Evolutionary conservation across 371 early-diverging fungal genomes (phyloP), one percentile per base, ranked within the genome.

Genomic region (Furculomyces boomerangus): DNA sequence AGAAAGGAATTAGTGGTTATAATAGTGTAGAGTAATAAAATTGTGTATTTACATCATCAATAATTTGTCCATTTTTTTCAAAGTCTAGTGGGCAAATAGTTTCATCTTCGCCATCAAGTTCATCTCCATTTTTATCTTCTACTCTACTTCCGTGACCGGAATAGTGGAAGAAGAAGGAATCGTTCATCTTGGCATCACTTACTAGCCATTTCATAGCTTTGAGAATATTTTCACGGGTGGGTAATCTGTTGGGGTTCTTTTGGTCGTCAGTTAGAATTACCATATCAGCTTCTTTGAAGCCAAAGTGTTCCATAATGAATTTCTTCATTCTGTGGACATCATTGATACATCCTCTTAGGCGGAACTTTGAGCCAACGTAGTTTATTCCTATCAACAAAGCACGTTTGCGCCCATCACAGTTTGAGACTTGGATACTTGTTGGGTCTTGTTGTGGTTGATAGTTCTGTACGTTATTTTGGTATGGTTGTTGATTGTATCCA

Each of bases 311-410:
- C 1, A 61, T 75, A 48, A 93, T 63, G 56, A 88, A 90, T 27
- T 64, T 53, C 59, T 83, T 81, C 39, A 95, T 77, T 66, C 86
- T 88, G 45, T 74, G 65, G 22, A 91, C 93, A 65, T 95, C 96
- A 61, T 91, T 92, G 60, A 88, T 81, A 68, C 94, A 95, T 18
- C 91, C 43, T 71, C 54, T 60, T 41, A 91, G 75, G 58, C 78
- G 76, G 50, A 69, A 70, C 26, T 63, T 59, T 20, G 88, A 78
- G 22, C 79, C 77, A 30, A 74, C 72, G 66, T 94, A 94, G 63
- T 94, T 94, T 66, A 93, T 92, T 43, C 95, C 95, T 53, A 94
- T 77, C 29, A 94, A 71, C 50, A 94, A 73, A 0, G 90, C 95
- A 35, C 81, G 75, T 64, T 83, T 86, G 54, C 79, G 72, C 27